Conservation (phyloP, 2,329 filamentous ascomycete genomes). For the Amesomyces nigricolor region DNA sequence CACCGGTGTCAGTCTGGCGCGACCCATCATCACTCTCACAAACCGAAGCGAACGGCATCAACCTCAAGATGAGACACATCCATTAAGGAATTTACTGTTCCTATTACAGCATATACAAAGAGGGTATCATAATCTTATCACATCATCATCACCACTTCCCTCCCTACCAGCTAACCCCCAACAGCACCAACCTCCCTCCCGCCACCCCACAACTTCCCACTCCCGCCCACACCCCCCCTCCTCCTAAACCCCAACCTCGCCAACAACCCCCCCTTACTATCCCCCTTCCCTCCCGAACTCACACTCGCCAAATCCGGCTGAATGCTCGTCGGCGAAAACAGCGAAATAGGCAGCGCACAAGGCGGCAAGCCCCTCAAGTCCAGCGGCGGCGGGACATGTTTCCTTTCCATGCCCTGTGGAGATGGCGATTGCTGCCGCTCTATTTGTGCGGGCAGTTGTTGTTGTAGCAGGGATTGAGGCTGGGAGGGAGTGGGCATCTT, state of each 20-base stretch:
- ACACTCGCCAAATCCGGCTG: neutral
- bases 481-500: neutral
- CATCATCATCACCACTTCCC: too few species aligned
- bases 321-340: constrained; percentile 13
- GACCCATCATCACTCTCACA: too few species aligned
- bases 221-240: constrained; percentile 21
- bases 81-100: too few species aligned
- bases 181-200: constrained; percentile 10
- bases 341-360: constrained; percentile 17
- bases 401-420: neutral
- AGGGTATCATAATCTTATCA: too few species aligned
- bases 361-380: constrained; percentile 12
- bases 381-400: constrained; percentile 8
- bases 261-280: constrained; percentile 7
- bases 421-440: neutral
- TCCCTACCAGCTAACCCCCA: neutral
- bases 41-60: too few species aligned
- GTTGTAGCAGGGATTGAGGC: neutral
- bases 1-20: too few species aligned
- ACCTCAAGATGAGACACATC: too few species aligned
- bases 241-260: constrained; percentile 18
- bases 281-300: neutral
- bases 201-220: constrained; percentile 16
- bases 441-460: neutral
- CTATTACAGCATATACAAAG: too few species aligned